Percentiles rank a stretch among this genome's conserved stretches.
These are phyloP conservation scores for Aspergillus vadensis DNA, from an alignment of 2,329 filamentous ascomycete species.

Conservation along the genomic window DNA sequence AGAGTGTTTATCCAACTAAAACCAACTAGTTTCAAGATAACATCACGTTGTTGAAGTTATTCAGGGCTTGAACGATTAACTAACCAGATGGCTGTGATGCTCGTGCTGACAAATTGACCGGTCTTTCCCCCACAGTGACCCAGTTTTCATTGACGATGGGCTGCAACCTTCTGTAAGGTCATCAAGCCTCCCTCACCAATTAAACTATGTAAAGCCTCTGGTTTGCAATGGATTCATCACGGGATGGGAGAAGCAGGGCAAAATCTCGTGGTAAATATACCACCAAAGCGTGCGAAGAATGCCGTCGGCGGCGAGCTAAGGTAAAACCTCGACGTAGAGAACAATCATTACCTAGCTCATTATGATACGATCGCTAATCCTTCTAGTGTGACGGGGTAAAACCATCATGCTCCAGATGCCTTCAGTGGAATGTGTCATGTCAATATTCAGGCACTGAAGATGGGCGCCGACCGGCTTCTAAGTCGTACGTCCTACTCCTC, in stretches of 20 bases:
- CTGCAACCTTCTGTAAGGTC: no score
- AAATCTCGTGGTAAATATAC: constrained; percentile 26
- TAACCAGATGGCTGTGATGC: no score
- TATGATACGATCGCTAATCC: background rate
- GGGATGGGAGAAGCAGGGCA: background rate
- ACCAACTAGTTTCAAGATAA: no score
- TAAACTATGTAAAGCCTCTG: background rate
- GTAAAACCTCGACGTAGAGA: constrained; percentile 19
- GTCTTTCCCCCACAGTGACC: background rate
- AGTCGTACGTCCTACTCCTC: constrained; percentile 39
- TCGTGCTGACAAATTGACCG: constrained; percentile 1
- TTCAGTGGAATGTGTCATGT: constrained; percentile 33
- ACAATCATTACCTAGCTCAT: background rate
- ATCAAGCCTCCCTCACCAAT: background rate
- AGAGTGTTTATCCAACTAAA: no score
- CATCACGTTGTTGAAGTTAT: no score
- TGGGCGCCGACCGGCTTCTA: constrained; percentile 38
- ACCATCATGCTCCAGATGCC: constrained; percentile 38
- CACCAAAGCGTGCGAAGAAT: constrained; percentile 41
- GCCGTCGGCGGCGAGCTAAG: constrained; percentile 41
- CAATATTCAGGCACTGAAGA: constrained; percentile 36
- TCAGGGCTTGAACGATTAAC: no score
- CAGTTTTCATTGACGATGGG: no score
- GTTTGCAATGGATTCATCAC: background rate
- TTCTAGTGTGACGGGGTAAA: constrained; percentile 36